A percentile compares a stretch with the other conserved stretches of the same genome.
Evolutionary conservation across 441 rosid species (phyloP).

Genomic region (Pelargonium citronellum): DNA sequence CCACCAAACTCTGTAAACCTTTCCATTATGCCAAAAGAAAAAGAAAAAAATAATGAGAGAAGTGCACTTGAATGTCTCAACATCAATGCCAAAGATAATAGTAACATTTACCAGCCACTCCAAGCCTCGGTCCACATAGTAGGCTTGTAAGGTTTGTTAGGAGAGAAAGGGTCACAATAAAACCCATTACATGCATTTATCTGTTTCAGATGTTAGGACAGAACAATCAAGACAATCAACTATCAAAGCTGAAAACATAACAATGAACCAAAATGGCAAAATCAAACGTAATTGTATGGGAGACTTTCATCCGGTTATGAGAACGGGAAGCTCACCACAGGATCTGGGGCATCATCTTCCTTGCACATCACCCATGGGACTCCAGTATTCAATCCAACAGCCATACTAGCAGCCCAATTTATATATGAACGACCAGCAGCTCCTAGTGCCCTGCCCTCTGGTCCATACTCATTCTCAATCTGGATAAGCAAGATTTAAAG

Average conservation of each 20-base stretch:
- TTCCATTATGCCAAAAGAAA: constrained; percentile 4
- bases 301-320: background rate
- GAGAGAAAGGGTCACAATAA: constrained; percentile 76
- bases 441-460: constrained; percentile 58
- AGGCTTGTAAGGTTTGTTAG: constrained; percentile 86
- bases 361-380: constrained; percentile 32
- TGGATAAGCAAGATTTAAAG: constrained; percentile 17
- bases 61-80: background rate
- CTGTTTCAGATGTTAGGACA: constrained; percentile 23
- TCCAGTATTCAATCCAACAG: constrained; percentile 24
- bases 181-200: constrained; percentile 91
- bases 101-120: constrained; percentile 66
- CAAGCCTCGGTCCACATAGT: constrained; percentile 89
- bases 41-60: background rate
- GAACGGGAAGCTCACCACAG: constrained; percentile 20
- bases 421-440: constrained; percentile 67
- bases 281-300: background rate
- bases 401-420: constrained; percentile 31
- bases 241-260: background rate
- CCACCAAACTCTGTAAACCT: constrained; percentile 90
- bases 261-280: background rate
- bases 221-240: background rate
- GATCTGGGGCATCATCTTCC: constrained; percentile 34
- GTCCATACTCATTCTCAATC: constrained; percentile 92
- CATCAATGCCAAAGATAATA: background rate